Base-by-base conservation (phyloP, 495 filamentous ascomycete species). In the Pyrenopolyporus hunteri region DNA sequence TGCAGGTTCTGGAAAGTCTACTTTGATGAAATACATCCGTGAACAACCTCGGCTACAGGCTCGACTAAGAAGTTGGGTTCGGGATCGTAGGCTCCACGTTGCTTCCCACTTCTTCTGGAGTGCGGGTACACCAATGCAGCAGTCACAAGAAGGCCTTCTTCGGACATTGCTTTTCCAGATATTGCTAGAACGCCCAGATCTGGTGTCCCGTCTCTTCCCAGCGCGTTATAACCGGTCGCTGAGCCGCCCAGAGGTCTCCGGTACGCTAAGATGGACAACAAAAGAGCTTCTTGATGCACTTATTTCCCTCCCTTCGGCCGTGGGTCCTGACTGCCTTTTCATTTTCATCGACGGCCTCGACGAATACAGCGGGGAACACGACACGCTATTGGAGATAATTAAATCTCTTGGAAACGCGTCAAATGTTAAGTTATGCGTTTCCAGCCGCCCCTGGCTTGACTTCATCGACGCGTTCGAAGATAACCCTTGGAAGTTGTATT, bases 291-390 rank as follows among this genome's bases (percentile, higher is more conserved):
- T 46, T 6, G 43, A 46, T 6, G 43, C 23, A 1, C n/a, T 46
- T n/a, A 17, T 46, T 11, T 46, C 4, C 1, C 43, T 46, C n/a
- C 26, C 23, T 8, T 31, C 43, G 4, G n/a, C 26, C 2, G 31
- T 46, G 10, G 14, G 14, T n/a, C 47, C 20, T 4, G 47, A 33
- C 7, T 26, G n/a, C 19, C 17, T 50, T 9, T 50, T 50, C 1
- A 50, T 50, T 6, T 37, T 50, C 20, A 50, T 50, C 20, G 47
- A 50, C 3, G 47, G 47, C 19, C 19, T 50, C 5, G 47, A 50
- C 10, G 47, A 50, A 14, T 50, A 36, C 20, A 25, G 20, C 4
- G 47, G 47, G 11, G 31, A 50, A 8, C 47, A 50, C 4, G 47
- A 29, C 2, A 4, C 31, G 6, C 7, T 50, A 2, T 6, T 50